A percentile compares a stretch with the other conserved stretches of the same genome.
phyloP scores from a whole-genome alignment of 1,284 basidiomycete species.

The Erythrobasidium hasegawianum region DNA sequence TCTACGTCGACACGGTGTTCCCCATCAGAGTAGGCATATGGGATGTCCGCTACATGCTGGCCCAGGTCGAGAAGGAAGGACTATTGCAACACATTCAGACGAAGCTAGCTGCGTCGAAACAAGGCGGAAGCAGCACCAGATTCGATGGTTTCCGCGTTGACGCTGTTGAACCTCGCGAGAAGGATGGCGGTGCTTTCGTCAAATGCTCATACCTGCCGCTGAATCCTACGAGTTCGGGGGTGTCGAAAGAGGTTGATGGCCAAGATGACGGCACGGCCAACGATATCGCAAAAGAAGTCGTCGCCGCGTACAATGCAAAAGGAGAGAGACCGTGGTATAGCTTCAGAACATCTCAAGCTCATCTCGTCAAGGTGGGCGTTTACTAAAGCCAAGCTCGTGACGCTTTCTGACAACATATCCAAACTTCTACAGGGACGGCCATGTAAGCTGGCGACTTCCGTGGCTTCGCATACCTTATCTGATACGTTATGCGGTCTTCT shows the following conservation, averaged over 20 bases:
- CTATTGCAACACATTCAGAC: slow-evolving; percentile 33
- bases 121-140: too few relatives aligned
- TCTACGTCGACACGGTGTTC: slow-evolving; percentile 42
- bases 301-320: slow-evolving; percentile 29
- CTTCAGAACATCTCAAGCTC: slow-evolving; percentile 31
- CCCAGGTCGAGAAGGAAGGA: slow-evolving; percentile 35
- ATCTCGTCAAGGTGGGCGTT: slow-evolving; percentile 38
- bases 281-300: slow-evolving; percentile 34
- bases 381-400: background rate
- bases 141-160: slow-evolving; percentile 39
- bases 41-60: slow-evolving; percentile 38
- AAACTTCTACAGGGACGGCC: slow-evolving; percentile 36
- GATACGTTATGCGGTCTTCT: background rate
- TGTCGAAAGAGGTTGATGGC: slow-evolving; percentile 22
- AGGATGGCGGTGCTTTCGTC: slow-evolving; percentile 84
- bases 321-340: slow-evolving; percentile 41
- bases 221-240: slow-evolving; percentile 38
- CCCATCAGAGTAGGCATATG: slow-evolving; percentile 40
- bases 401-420: background rate
- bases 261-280: slow-evolving; percentile 25
- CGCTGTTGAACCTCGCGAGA: slow-evolving; percentile 48
- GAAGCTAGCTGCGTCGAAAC: slow-evolving; percentile 15
- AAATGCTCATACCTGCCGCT: slow-evolving; percentile 63
- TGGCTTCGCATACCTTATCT: background rate
- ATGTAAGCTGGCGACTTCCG: slow-evolving; percentile 33